A percentile compares a stretch with the other conserved stretches of the same genome.
Conservation (phyloP, 192 early-diverging fungal species). For the Anaeromyces robustus region DNA sequence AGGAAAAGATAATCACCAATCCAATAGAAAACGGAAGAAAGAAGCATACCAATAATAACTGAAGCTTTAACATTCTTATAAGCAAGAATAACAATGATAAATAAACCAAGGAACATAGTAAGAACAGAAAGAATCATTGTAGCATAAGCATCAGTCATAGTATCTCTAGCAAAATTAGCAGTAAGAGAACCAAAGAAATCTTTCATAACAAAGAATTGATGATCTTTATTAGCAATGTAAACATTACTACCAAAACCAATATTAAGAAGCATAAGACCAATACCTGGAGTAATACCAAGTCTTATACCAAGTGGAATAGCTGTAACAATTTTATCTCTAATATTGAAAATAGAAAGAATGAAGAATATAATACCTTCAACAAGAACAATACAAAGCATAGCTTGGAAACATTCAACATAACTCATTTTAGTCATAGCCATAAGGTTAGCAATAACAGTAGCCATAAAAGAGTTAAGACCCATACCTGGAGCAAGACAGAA, state of each 20-base stretch:
- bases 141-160: background rate
- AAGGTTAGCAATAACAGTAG: conserved; percentile 65
- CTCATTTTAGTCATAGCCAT: conserved; percentile 61
- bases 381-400: conserved; percentile 48
- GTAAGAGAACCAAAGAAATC: conserved; percentile 45
- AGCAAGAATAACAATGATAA: background rate
- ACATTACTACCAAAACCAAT: conserved; percentile 51
- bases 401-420: conserved; percentile 22
- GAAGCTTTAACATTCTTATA: background rate
- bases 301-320: conserved; percentile 58
- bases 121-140: background rate
- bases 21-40: background rate
- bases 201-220: conserved; percentile 33
- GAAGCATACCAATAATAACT: background rate
- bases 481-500: conserved; percentile 69
- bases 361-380: conserved; percentile 71
- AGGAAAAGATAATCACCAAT: background rate
- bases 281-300: conserved; percentile 61
- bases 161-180: conserved; percentile 12
- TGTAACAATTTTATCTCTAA: conserved; percentile 66
- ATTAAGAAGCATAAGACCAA: conserved; percentile 57
- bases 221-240: conserved; percentile 37
- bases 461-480: conserved; percentile 71
- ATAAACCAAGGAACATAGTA: background rate
- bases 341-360: conserved; percentile 51